Conservation (phyloP, 1,139 yeast genomes). For the Geotrichum macrosporum region DNA sequence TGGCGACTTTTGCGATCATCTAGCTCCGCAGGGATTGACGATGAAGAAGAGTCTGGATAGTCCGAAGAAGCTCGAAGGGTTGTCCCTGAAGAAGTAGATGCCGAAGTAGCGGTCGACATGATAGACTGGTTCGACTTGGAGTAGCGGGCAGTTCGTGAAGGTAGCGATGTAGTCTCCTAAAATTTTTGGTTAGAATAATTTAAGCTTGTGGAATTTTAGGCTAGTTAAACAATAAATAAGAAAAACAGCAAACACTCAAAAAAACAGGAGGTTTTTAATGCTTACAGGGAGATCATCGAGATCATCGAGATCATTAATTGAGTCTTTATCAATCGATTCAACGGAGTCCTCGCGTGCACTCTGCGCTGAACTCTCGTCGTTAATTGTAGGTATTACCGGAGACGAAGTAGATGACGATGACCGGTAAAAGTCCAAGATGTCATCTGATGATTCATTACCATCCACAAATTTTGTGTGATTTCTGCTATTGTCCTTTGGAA, state of each 20-base stretch:
- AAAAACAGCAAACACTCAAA: neutral
- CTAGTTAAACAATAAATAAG: neutral
- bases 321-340: neutral
- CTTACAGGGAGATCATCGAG: slow-evolving; percentile 3
- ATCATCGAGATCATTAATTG: neutral
- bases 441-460: slow-evolving; percentile 2
- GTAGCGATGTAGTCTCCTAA: slow-evolving; percentile 4
- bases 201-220: neutral
- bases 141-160: neutral
- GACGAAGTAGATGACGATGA: neutral
- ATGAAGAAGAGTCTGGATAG: neutral
- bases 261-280: too few species aligned
- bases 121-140: slow-evolving; percentile 6
- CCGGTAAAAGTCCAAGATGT: slow-evolving; percentile 6
- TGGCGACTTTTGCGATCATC: neutral
- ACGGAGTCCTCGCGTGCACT: neutral
- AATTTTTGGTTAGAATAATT: neutral
- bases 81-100: slow-evolving; percentile 1
- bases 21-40: neutral
- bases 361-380: neutral
- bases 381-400: neutral
- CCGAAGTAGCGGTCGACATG: slow-evolving; percentile 5
- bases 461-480: neutral
- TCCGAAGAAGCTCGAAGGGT: slow-evolving; percentile 7
- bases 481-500: neutral